Conservation (phyloP, 768 basidiomycete species). For the Calvatia gigantea region DNA sequence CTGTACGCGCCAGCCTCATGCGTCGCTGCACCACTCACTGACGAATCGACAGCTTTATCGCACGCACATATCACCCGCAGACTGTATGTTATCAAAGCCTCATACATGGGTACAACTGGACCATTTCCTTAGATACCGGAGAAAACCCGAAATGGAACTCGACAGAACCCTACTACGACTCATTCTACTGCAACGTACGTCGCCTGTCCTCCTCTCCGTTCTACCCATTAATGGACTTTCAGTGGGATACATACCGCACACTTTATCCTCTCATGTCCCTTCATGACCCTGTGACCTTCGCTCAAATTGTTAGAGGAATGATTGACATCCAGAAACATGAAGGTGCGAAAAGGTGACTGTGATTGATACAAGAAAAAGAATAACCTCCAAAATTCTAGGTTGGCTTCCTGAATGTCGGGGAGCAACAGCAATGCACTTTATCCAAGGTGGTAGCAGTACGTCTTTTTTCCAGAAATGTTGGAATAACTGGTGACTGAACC, state of each 20-base stretch:
- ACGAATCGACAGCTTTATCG: slow-evolving; percentile 42
- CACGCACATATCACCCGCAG: slow-evolving; percentile 60
- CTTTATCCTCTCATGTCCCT: slow-evolving; percentile 61
- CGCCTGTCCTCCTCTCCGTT: background rate
- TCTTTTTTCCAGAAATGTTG: background rate
- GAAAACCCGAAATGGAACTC: slow-evolving; percentile 67
- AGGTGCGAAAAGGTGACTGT: slow-evolving; percentile 35
- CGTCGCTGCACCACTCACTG: background rate
- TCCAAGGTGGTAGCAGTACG: slow-evolving; percentile 60
- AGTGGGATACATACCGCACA: slow-evolving; percentile 69
- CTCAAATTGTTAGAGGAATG: slow-evolving; percentile 60
- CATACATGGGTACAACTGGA: background rate
- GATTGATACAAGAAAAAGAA: no score
- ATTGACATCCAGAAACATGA: slow-evolving; percentile 66
- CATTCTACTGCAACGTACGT: slow-evolving; percentile 65
- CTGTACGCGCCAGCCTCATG: slow-evolving; percentile 28
- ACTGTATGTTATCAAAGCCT: slow-evolving; percentile 39
- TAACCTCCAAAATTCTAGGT: slow-evolving; percentile 34
- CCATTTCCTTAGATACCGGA: slow-evolving; percentile 42
- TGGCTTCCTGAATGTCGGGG: slow-evolving; percentile 68
- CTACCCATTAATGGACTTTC: background rate
- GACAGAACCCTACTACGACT: slow-evolving; percentile 63
- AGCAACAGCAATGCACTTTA: slow-evolving; percentile 46
- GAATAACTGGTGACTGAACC: background rate
- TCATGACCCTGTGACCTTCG: slow-evolving; percentile 57